Evolutionary conservation across 768 basidiomycete genomes (phyloP).

Genomic region (Lactarius deliciosus): DNA sequence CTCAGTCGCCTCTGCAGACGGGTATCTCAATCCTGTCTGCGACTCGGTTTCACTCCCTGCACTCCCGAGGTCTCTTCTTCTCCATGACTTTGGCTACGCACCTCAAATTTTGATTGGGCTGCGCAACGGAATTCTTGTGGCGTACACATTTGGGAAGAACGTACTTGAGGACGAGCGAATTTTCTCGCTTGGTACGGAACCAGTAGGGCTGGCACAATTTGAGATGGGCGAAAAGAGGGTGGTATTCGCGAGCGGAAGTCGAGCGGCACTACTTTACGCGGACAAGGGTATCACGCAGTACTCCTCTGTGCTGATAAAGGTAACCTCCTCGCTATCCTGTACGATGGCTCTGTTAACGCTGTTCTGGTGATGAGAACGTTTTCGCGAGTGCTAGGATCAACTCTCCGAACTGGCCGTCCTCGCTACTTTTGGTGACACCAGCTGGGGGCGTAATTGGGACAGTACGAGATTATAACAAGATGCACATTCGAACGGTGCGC

Average conservation of each 20-base stretch:
- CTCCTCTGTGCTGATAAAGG: slow-evolving; percentile 74
- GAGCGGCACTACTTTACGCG: slow-evolving; percentile 67
- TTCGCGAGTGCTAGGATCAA: slow-evolving; percentile 56
- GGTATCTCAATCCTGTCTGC: slow-evolving; percentile 35
- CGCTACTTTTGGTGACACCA: slow-evolving; percentile 58
- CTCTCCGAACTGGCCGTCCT: slow-evolving; percentile 46
- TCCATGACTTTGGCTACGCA: slow-evolving; percentile 58
- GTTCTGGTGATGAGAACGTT: slow-evolving; percentile 40
- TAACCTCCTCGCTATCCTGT: slow-evolving; percentile 29
- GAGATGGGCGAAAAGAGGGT: slow-evolving; percentile 50
- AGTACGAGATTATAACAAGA: slow-evolving; percentile 66
- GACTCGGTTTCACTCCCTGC: slow-evolving; percentile 43
- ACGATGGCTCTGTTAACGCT: neutral
- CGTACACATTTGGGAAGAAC: slow-evolving; percentile 45
- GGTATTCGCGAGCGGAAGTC: slow-evolving; percentile 71
- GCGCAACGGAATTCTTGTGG: slow-evolving; percentile 68
- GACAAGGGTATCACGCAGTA: slow-evolving; percentile 62
- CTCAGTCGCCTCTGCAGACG: slow-evolving; percentile 34
- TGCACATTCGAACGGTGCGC: slow-evolving; percentile 75
- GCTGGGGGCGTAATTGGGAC: slow-evolving; percentile 62
- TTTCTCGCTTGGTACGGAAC: slow-evolving; percentile 62
- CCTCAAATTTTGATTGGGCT: slow-evolving; percentile 72
- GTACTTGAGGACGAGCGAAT: slow-evolving; percentile 52
- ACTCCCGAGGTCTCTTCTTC: slow-evolving; percentile 47
- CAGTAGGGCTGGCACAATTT: slow-evolving; percentile 60